phyloP scores from a whole-genome alignment of 2,329 filamentous ascomycete species.

The Epicoccum nigrum region DNA sequence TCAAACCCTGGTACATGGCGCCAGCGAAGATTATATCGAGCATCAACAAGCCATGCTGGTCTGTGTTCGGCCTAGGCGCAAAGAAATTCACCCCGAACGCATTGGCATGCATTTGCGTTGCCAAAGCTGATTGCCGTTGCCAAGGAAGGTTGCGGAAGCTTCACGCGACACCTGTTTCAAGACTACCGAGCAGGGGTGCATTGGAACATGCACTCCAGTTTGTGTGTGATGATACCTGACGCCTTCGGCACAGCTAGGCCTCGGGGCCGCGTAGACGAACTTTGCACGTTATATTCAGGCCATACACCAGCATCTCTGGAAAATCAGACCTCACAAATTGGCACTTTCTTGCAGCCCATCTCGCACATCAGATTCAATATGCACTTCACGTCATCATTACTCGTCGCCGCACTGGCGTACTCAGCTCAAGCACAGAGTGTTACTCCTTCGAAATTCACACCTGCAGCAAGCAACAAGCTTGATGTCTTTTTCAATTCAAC shows the following conservation, averaged over 20 bases:
- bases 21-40: too few relatives aligned
- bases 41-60: too few relatives aligned
- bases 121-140: conserved; percentile 17
- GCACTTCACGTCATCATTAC: conserved; percentile 32
- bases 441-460: conserved; percentile 39
- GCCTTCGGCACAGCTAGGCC: conserved; percentile 21
- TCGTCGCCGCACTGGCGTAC: conserved; percentile 30
- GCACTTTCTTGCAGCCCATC: neutral
- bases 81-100: too few relatives aligned
- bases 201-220: conserved; percentile 19
- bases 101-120: neutral
- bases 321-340: neutral
- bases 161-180: conserved; percentile 43
- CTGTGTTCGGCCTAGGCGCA: too few relatives aligned
- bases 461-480: conserved; percentile 34
- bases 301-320: neutral
- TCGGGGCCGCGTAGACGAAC: conserved; percentile 31
- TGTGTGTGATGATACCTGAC: conserved; percentile 30
- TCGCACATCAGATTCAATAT: conserved; percentile 19
- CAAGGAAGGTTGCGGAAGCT: conserved; percentile 24
- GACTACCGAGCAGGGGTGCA: conserved; percentile 15
- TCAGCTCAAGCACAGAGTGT: conserved; percentile 38
- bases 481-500: conserved; percentile 43
- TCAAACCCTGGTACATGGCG: too few relatives aligned
- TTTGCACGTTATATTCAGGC: conserved; percentile 24